Percentiles rank a stretch among this genome's conserved stretches.
phyloP scores from a whole-genome alignment of 2,329 filamentous ascomycete genomes.

The Cytospora mali region DNA sequence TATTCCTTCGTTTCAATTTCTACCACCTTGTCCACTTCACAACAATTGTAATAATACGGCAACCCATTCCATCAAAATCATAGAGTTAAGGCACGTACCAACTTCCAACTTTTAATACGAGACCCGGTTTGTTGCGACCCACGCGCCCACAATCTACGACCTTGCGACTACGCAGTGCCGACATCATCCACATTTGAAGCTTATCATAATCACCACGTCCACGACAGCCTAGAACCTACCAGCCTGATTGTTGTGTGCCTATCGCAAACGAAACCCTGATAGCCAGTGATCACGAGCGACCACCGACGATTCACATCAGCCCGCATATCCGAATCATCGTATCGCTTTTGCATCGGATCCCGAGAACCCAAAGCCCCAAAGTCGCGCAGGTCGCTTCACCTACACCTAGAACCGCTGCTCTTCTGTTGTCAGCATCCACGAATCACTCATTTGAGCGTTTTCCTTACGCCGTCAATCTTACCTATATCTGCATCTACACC shows the following conservation, averaged over 20 bases:
- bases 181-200: slow-evolving; percentile 11
- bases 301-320: not conserved
- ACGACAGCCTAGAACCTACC: slow-evolving; percentile 12
- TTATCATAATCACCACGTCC: slow-evolving; percentile 23
- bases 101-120: slow-evolving; percentile 21
- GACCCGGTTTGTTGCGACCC: slow-evolving; percentile 17
- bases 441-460: slow-evolving; percentile 1
- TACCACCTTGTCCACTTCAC: slow-evolving; percentile 1
- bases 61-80: not conserved
- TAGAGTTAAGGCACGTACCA: slow-evolving; percentile 7
- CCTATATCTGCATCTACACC: not conserved
- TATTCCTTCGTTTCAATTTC: not conserved
- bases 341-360: not conserved
- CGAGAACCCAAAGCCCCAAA: not conserved
- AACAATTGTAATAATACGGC: not conserved
- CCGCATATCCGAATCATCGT: not conserved
- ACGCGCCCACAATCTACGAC: slow-evolving; percentile 24
- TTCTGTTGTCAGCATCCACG: slow-evolving; percentile 1
- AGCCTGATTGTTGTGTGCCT: slow-evolving; percentile 18
- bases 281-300: slow-evolving; percentile 7
- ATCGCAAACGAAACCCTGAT: slow-evolving; percentile 3
- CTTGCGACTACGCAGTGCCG: slow-evolving; percentile 12
- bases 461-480: not conserved
- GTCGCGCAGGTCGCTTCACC: slow-evolving; percentile 26
- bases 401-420: slow-evolving; percentile 6